Percentiles rank a stretch among this genome's conserved stretches.
Evolutionary conservation across 1,139 yeast species (phyloP).

Genomic region (Candida pseudocylindracea): DNA sequence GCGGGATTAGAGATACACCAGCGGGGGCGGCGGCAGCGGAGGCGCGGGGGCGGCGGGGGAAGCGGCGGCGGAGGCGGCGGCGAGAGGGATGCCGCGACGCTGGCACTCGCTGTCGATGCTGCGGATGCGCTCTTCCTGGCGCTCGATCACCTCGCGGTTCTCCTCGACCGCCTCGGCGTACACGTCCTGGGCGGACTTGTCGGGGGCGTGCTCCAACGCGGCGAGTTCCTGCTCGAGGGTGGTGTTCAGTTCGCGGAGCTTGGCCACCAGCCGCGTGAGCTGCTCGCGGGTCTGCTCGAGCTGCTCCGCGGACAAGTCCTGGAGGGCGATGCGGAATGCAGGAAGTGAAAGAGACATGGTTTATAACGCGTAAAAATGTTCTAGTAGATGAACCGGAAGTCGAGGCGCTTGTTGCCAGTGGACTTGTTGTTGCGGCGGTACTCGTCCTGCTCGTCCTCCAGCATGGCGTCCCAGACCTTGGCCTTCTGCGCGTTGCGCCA

Average conservation of each 20-base stretch:
- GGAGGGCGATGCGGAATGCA: too few species aligned
- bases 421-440: conserved; percentile 22
- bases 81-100: conserved; percentile 7
- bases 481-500: conserved; percentile 23
- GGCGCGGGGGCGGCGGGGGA: neutral
- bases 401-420: conserved; percentile 31
- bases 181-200: conserved; percentile 8
- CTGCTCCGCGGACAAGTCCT: too few species aligned
- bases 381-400: conserved; percentile 15
- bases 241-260: conserved; percentile 12
- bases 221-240: conserved; percentile 10
- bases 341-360: too few species aligned
- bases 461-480: conserved; percentile 21
- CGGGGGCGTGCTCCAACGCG: conserved; percentile 1
- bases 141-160: conserved; percentile 11
- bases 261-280: conserved; percentile 9
- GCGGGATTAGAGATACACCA: conserved; percentile 17
- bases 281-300: conserved; percentile 3
- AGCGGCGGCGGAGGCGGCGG: neutral
- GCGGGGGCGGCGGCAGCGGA: conserved; percentile 6
- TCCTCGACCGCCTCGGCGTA: conserved; percentile 13
- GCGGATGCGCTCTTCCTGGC: conserved; percentile 9
- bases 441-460: conserved; percentile 19
- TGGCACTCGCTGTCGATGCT: conserved; percentile 9
- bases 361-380: neutral